Evolutionary conservation across 75 land plant species (phyloP), one percentile per base, ranked within the genome.

Genomic region (Cunninghamia lanceolata): DNA sequence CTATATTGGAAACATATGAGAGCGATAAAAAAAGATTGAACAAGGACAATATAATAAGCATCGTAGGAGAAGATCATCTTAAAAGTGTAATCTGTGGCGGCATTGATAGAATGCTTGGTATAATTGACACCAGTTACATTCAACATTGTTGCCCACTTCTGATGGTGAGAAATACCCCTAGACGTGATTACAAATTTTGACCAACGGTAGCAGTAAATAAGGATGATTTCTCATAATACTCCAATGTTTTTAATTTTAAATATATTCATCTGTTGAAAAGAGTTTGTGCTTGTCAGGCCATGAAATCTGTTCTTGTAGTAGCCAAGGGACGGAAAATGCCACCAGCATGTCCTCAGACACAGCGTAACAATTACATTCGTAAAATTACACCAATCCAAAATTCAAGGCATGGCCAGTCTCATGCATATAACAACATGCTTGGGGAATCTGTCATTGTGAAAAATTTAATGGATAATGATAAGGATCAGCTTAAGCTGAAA

Each of bases 81-180:
- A 78, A 78, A 78, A 78, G 25, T 78, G 28, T 54, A 19, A 66
- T 54, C 35, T 53, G 59, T 83, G 42, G 84, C 68, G 82, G 87
- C 70, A 83, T 90, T 8, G 91, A 90, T 78, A 85, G 82, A 85
- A 85, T 88, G 87, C 46, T 83, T 43, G 91, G 91, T 54, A 79
- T 90, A 53, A 83, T 90, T 50, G 91, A 90, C 79, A 74, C 80
- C 28, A 82, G 87, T 47, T 90, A 88, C 73, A 90, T 90, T 77
- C 91, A 90, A 73, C 89, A 90, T 53, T 90, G 91, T 83, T 90
- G 89, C 84, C 89, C 91, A 39, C 28, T 87, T 77, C 85, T 90
- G 25, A 83, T 90, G 91, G 75, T 73, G 75, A 73, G 75, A 73
- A 32, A 73, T 73, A 32, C 36, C 13, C 11, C 75, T 73, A 73